Percentiles rank a stretch among this genome's conserved stretches.
Evolutionary conservation across 2,329 filamentous ascomycete genomes (phyloP).

Genomic region (Amauroascus verrucosus): DNA sequence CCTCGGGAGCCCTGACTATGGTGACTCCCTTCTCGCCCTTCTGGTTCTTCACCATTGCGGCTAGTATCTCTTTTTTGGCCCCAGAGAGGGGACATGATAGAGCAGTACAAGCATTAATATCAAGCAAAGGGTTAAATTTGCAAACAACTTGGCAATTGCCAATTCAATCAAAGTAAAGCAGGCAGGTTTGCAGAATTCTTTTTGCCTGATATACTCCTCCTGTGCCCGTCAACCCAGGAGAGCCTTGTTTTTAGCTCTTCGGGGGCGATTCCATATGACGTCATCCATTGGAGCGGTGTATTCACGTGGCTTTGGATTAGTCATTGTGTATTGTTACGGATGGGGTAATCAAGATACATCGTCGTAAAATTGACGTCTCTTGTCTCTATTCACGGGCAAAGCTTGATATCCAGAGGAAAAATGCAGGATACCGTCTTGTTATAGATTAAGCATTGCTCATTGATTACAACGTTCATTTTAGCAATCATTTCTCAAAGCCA

Average conservation of each 20-base stretch:
- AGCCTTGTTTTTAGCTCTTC: no score
- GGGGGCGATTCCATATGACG: not conserved
- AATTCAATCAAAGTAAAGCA: not conserved
- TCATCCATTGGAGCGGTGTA: not conserved
- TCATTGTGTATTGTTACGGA: not conserved
- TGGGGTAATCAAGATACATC: not conserved
- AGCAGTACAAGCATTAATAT: slow-evolving; percentile 1
- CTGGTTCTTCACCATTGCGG: not conserved
- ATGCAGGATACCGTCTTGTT: no score
- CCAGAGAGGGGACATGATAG: slow-evolving; percentile 22
- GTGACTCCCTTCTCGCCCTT: slow-evolving; percentile 6
- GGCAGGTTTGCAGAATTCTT: not conserved
- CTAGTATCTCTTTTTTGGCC: slow-evolving; percentile 11
- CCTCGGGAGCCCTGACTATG: slow-evolving; percentile 4
- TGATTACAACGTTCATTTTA: no score
- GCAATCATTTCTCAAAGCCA: no score
- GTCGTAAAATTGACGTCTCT: not conserved
- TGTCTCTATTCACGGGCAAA: not conserved
- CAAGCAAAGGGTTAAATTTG: not conserved
- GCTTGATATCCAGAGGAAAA: no score
- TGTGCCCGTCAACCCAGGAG: not conserved
- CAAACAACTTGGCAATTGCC: slow-evolving; percentile 5
- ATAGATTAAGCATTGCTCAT: no score
- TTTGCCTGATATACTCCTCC: not conserved
- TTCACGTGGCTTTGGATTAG: not conserved